Evolutionary conservation across 169 alveolate species (phyloP).

Genomic region (Plasmodium fragile): DNA sequence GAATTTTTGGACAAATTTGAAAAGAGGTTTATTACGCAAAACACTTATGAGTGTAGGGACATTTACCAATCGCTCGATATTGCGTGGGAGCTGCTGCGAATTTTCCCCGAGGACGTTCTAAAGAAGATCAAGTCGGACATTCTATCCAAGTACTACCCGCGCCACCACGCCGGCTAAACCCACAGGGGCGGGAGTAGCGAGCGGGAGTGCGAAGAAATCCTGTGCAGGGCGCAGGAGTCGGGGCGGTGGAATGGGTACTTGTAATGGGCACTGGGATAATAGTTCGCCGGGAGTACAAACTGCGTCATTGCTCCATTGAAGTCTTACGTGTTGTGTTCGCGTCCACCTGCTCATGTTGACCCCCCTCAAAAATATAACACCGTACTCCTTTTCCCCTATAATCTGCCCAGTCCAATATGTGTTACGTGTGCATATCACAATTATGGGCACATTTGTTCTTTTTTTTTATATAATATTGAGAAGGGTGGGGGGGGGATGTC

Average conservation of each 20-base stretch:
- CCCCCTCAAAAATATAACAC: not conserved
- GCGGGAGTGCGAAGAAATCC: not conserved
- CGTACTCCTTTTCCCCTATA: not conserved
- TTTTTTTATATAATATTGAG: not conserved
- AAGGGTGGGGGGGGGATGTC: not conserved
- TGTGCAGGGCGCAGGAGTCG: not conserved
- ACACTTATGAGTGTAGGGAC: constrained; percentile 97
- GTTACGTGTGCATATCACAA: too few species aligned
- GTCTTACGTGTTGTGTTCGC: not conserved
- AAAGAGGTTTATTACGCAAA: constrained; percentile 96
- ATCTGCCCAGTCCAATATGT: not conserved
- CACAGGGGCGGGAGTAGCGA: too few species aligned
- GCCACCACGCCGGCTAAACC: constrained; percentile 65
- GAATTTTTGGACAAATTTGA: constrained; percentile 99
- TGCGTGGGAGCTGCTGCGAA: constrained; percentile 98
- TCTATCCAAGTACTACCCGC: constrained; percentile 85
- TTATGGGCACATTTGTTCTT: too few species aligned
- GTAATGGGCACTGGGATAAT: not conserved
- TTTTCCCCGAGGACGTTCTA: constrained; percentile 99
- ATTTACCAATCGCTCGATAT: constrained; percentile 98
- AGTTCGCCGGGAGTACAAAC: not conserved
- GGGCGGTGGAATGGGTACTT: not conserved
- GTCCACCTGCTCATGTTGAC: not conserved
- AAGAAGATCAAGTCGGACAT: constrained; percentile 94
- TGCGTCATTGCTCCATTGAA: not conserved